Percentiles rank a stretch among this genome's conserved stretches.
Evolutionary conservation across 148 eudicot genomes (phyloP).

Genomic region (Heliosperma pusillum): DNA sequence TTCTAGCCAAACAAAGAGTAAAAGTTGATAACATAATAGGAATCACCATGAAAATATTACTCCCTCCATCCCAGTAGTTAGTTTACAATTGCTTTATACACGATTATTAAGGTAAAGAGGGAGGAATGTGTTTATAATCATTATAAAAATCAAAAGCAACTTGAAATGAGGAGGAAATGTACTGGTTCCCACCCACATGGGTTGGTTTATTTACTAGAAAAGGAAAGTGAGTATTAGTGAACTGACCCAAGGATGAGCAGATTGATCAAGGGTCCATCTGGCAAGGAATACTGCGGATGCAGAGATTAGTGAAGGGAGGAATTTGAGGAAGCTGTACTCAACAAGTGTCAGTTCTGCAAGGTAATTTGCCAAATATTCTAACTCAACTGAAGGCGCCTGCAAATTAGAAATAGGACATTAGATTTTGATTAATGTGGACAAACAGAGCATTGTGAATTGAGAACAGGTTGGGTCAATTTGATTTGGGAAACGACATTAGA

Average conservation of each 20-base stretch:
- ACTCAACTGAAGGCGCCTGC: constrained; percentile 39
- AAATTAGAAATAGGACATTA: not conserved
- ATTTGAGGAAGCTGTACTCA: constrained; percentile 70
- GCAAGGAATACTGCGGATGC: constrained; percentile 94
- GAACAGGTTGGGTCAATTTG: not conserved
- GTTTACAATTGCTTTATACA: no score
- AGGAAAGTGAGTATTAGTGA: no score
- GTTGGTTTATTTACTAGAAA: no score
- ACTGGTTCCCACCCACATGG: no score
- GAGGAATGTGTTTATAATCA: no score
- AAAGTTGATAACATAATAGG: not conserved
- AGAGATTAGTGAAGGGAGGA: constrained; percentile 72
- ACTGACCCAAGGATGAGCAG: constrained; percentile 81
- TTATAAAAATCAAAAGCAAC: no score
- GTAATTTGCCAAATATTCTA: constrained; percentile 84
- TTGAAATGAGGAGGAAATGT: no score
- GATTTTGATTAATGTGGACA: not conserved
- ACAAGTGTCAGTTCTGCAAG: constrained; percentile 79
- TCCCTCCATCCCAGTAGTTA: no score
- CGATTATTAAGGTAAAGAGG: no score
- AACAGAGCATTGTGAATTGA: not conserved
- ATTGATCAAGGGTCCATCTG: constrained; percentile 77
- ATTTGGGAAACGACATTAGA: not conserved
- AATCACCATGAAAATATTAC: not conserved
- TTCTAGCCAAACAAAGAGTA: no score